Evolutionary conservation across 2,329 filamentous ascomycete species (phyloP), one percentile per base, ranked within the genome.

Genomic region (Zymoseptoria crescenta): DNA sequence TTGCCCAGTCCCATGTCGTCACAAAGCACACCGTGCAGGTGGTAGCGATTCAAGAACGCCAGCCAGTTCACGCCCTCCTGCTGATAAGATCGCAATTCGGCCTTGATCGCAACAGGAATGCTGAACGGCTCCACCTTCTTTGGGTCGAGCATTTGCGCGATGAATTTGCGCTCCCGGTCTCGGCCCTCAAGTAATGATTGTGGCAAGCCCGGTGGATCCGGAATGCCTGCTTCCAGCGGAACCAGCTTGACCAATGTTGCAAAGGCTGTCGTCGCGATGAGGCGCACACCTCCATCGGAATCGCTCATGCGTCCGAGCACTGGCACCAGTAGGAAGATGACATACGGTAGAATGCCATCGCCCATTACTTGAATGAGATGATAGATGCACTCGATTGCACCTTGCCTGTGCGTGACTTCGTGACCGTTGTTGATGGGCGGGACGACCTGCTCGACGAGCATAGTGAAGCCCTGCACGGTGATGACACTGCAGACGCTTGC

Each of bases 1-100:
- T 99, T 99, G 54, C 94, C 94, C 28, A 99, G 87, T 70, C 94
- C 94, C 94, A 99, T 99, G 73, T 99, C 94, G 70, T 99, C 94
- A 72, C 94, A 99, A 60, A 99, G 89, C 74, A 99, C 96, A 54
- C 94, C 94, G 68, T 99, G 95, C 1, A 99, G 84, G 69, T 99
- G 93, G 72, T 97, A 99, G 59, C 92, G 92, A 73, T 99, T 99
- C 66, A 99, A 86, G 77, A 99, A 99, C 58, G 95, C 87, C 55
- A 99, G 84, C 94, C 94, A 99, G 72, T 99, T 99, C 71, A 99
- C 93, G 72, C 94, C 94, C 56, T 99, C 94, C 74, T 99, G 94
- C 74, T 99, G 95, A 72, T 99, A 99, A 0, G 92, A 96, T 64
- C 94, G 89, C 55, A 99, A 83, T 69, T 96, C 91, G 0, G 94